Percentiles rank a stretch among this genome's conserved stretches.
These are phyloP conservation scores for Kingdonia uniflora DNA, from an alignment of 164 flowering plant genomes.

Conservation along the genomic window DNA sequence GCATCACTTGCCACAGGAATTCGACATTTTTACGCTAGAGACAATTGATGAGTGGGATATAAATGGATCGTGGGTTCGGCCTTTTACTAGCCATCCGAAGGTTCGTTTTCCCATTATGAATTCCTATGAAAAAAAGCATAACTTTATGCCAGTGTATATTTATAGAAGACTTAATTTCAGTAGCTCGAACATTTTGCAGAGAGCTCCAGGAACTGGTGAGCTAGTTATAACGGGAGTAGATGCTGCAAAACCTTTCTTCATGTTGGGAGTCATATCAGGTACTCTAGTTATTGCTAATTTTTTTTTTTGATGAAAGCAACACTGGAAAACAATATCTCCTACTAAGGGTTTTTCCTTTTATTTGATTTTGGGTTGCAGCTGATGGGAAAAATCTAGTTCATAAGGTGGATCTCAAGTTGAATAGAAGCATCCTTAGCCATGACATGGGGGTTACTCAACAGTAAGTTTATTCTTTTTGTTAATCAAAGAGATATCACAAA, in stretches of 20 bases:
- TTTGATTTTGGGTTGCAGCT: constrained; percentile 21
- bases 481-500: too few species aligned
- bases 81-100: constrained; percentile 67
- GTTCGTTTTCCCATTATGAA: constrained; percentile 12
- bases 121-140: constrained; percentile 10
- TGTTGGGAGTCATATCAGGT: constrained; percentile 58
- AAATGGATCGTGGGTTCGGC: constrained; percentile 39
- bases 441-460: constrained; percentile 53
- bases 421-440: constrained; percentile 37
- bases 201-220: constrained; percentile 56
- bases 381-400: constrained; percentile 50
- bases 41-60: constrained; percentile 35
- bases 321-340: neutral
- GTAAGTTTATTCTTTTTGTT: constrained; percentile 15
- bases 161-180: too few species aligned
- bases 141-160: too few species aligned
- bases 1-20: constrained; percentile 47
- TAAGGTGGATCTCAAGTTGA: constrained; percentile 42
- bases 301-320: too few species aligned
- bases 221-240: constrained; percentile 47
- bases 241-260: constrained; percentile 38
- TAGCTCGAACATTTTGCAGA: constrained; percentile 28
- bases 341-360: neutral
- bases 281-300: neutral
- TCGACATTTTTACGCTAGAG: constrained; percentile 33